These are phyloP conservation scores for Pseudogymnoascus sp. DNA, from an alignment of 2,329 filamentous ascomycete genomes.

Conservation along the genomic window DNA sequence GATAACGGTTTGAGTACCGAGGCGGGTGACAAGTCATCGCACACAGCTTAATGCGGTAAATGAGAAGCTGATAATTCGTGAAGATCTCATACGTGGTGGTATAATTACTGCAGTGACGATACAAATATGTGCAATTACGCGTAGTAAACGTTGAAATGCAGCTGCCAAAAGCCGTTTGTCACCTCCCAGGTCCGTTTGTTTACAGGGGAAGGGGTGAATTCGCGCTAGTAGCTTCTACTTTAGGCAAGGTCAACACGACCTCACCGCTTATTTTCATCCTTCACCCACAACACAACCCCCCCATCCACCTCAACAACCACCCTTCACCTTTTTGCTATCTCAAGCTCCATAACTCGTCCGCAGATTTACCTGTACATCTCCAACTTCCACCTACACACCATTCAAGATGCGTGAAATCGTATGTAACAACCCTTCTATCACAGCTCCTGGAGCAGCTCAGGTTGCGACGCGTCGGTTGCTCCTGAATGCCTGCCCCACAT, in stretches of 20 bases:
- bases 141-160: neutral
- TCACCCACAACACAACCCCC: conserved; percentile 8
- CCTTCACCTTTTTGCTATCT: conserved; percentile 11
- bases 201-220: conserved; percentile 6
- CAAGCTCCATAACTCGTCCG: conserved; percentile 14
- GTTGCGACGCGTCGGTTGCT: conserved; percentile 33
- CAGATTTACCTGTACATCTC: conserved; percentile 10
- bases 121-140: neutral
- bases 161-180: neutral
- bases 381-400: conserved; percentile 20
- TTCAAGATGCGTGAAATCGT: conserved; percentile 68
- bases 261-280: conserved; percentile 10
- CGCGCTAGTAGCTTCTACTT: conserved; percentile 5
- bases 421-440: conserved; percentile 32
- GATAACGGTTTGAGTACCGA: neutral
- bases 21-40: conserved; percentile 3
- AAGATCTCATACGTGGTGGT: neutral
- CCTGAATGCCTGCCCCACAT: conserved; percentile 29
- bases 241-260: conserved; percentile 9
- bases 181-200: conserved; percentile 7
- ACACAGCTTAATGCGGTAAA: conserved; percentile 1
- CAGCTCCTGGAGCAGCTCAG: neutral
- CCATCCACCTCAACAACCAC: conserved; percentile 7
- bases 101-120: neutral
- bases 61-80: neutral